Evolutionary conservation across 202 grass and related monocot genomes (phyloP).

Genomic region (Tripidium arundinaceum): DNA sequence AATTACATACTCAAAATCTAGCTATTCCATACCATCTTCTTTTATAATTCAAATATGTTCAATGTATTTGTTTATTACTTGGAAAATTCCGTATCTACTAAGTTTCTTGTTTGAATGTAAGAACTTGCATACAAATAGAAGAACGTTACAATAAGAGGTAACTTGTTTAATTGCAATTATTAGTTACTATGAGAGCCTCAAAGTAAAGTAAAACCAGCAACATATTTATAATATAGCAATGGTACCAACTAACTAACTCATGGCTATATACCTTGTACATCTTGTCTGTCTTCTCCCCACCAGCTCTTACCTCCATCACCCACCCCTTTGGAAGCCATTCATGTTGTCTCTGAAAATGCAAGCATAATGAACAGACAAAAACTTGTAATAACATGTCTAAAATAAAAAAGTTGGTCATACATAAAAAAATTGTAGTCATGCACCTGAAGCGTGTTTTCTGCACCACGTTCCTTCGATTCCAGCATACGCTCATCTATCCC

Average conservation of each 20-base stretch:
- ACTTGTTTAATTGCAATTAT: neutral
- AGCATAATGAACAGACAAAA: neutral
- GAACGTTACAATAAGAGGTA: neutral
- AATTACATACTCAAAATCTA: neutral
- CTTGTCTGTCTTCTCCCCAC: slow-evolving; percentile 38
- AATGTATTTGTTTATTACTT: neutral
- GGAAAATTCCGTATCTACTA: neutral
- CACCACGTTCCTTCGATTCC: neutral
- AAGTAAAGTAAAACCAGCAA: neutral
- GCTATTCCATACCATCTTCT: neutral
- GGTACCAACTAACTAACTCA: neutral
- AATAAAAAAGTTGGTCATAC: neutral
- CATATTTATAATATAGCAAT: neutral
- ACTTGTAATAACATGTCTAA: neutral
- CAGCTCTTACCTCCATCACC: slow-evolving; percentile 42
- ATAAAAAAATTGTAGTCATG: neutral
- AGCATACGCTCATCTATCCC: slow-evolving; percentile 8
- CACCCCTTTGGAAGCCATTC: slow-evolving; percentile 49
- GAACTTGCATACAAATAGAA: neutral
- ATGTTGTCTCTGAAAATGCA: slow-evolving; percentile 6
- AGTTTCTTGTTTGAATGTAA: neutral
- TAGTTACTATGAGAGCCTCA: neutral
- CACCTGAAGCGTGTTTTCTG: neutral
- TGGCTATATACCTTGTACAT: slow-evolving; percentile 52
- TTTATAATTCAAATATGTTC: neutral